phyloP scores from a whole-genome alignment of 345 rosid species.

The Firmiana major region DNA sequence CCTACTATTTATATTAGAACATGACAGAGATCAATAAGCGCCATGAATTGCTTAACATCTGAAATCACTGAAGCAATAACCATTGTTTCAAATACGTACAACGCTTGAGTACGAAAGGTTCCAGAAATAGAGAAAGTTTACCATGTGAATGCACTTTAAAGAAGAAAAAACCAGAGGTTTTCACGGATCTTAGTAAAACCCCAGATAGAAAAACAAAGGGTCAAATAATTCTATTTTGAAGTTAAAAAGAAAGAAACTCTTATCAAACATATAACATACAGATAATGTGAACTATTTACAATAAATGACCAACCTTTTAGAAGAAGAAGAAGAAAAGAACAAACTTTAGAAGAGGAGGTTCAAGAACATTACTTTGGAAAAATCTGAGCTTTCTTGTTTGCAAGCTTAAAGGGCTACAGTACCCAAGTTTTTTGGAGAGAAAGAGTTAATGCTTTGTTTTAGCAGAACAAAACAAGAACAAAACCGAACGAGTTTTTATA shows the following conservation, averaged over 20 bases:
- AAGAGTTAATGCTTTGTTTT: neutral
- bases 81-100: neutral
- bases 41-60: neutral
- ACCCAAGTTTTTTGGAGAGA: constrained; percentile 20
- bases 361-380: constrained; percentile 20
- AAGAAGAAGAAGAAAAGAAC: neutral
- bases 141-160: neutral
- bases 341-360: neutral
- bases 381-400: neutral
- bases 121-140: neutral
- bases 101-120: neutral
- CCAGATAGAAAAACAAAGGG: neutral
- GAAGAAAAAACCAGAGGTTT: no score
- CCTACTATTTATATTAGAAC: neutral
- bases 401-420: neutral
- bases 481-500: neutral
- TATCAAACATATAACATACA: neutral
- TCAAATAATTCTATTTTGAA: neutral
- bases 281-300: neutral
- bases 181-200: constrained; percentile 7
- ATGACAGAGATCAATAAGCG: neutral
- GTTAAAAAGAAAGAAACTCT: neutral
- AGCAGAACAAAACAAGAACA: neutral
- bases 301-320: neutral
- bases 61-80: neutral